A percentile compares a stretch with the other conserved stretches of the same genome.
phyloP scores from a whole-genome alignment of 2,329 filamentous ascomycete genomes.

The Fusarium longipes region DNA sequence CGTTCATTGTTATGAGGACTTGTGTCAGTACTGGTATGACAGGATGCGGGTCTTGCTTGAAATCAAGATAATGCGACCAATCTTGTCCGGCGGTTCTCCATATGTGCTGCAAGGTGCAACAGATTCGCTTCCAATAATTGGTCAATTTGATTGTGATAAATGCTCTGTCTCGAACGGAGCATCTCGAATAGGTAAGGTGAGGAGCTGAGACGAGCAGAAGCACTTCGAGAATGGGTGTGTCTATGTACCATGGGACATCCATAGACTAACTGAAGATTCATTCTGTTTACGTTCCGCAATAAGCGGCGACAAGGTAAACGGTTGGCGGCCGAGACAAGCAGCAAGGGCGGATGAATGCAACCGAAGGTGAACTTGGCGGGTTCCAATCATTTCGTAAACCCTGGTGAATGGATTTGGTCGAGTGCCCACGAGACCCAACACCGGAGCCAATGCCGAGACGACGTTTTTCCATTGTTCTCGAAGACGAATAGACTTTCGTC shows the following conservation, averaged over 20 bases:
- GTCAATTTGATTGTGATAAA: background rate
- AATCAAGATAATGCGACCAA: slow-evolving; percentile 10
- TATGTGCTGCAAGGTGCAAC: slow-evolving; percentile 5
- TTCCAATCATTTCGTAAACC: slow-evolving; percentile 26
- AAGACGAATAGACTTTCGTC: slow-evolving; percentile 14
- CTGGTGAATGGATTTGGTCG: background rate
- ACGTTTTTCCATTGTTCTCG: slow-evolving; percentile 21
- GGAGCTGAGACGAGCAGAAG: slow-evolving; percentile 3
- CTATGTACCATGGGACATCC: background rate
- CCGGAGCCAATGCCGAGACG: slow-evolving; percentile 7
- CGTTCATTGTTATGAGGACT: slow-evolving; percentile 4
- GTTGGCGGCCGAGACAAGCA: background rate
- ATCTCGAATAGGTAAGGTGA: slow-evolving; percentile 25
- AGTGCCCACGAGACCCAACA: background rate
- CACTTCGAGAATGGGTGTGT: slow-evolving; percentile 1
- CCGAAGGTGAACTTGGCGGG: slow-evolving; percentile 32
- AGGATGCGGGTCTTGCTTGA: slow-evolving; percentile 15
- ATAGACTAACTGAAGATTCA: background rate
- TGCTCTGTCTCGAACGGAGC: slow-evolving; percentile 16
- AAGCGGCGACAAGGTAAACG: slow-evolving; percentile 4
- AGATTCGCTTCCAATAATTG: slow-evolving; percentile 26
- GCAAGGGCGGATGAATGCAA: slow-evolving; percentile 20
- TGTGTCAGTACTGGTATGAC: background rate
- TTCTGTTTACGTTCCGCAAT: slow-evolving; percentile 2
- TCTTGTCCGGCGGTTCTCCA: background rate